Base-by-base conservation (phyloP, 2,329 filamentous ascomycete genomes). In the Sporothrix euskadiensis region DNA sequence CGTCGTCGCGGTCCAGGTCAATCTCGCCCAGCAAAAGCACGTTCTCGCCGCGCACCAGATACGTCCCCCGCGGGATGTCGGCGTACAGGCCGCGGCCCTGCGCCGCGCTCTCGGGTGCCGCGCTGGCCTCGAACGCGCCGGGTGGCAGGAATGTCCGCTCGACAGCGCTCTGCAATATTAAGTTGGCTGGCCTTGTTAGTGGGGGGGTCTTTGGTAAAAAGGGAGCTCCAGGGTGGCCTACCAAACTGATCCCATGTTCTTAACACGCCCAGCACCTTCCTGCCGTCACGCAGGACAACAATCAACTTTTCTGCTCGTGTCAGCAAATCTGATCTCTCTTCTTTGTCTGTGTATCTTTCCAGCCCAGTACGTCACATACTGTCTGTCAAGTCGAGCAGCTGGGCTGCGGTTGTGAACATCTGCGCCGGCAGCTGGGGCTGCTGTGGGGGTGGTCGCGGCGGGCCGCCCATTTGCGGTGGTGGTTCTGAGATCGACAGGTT, bases 211-310 rank as follows among this genome's bases (percentile, higher is more conserved):
- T 26, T 39, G 54, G 14, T 16, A 44, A n/a, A 68, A 35, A 39
- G 12, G 16, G 44, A 9, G n/a, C 52, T 1, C 9, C 9, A 22
- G 52, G n/a, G 10, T 8, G 44, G 44, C 71, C 63, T 73, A 97
- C 94, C 95, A 80, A 97, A 98, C 83, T 99, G 96, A 83, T 99
- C 96, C 94, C 96, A 99, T 78, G 93, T 97, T 79, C 96, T 88
- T 77, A 99, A 84, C 65, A 98, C 93, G 41, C 96, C 96, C 77
- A 97, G 92, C 77, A 98, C 86, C 84, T 98, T 98, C 78, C 95
- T 90, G 75, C 97, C 96, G 81, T 99, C 96, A 78, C 96, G 92
- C 72, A 99, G 88, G 65, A 94, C 90, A 73, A 98, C 88, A 83
- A 98, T 90, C 74, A 99, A 90, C 84, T 99, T 99, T 85, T 99